Evolutionary conservation across 108 stramenopile species (phyloP).

Genomic region (Tribonema minus): DNA sequence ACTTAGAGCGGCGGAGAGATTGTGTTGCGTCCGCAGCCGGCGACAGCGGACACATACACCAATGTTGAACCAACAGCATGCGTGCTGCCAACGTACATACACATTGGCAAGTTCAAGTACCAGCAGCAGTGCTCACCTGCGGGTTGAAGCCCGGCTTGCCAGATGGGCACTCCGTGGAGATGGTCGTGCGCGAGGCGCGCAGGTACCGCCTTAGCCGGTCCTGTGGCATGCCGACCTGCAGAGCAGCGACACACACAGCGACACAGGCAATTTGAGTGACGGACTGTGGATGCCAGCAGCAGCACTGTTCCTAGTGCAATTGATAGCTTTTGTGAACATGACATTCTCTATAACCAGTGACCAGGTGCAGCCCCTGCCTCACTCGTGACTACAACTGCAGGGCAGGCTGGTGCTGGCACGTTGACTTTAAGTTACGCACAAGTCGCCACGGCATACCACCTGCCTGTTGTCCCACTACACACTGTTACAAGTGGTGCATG

Average conservation of each 20-base stretch:
- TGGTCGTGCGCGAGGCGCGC: background rate
- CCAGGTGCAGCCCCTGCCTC: background rate
- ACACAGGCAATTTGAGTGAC: too few species aligned
- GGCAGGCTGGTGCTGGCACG: too few species aligned
- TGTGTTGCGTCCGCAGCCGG: too few species aligned
- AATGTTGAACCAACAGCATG: background rate
- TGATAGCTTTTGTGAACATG: background rate
- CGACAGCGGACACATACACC: background rate
- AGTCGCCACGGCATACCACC: too few species aligned
- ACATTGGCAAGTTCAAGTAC: background rate
- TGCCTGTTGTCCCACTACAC: background rate
- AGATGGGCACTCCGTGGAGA: slow-evolving; percentile 3
- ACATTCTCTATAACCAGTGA: too few species aligned
- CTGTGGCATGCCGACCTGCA: slow-evolving; percentile 22
- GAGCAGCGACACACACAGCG: background rate
- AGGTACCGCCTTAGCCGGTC: slow-evolving; percentile 10
- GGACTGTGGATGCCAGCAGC: background rate
- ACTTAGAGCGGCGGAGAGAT: too few species aligned
- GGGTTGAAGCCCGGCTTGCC: background rate
- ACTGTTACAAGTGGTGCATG: background rate
- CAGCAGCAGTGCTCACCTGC: background rate
- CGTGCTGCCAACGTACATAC: background rate
- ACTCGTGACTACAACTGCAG: background rate
- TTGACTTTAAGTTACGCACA: too few species aligned
- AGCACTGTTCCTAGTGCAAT: background rate